These are phyloP conservation scores for Chaetomium sp. DNA, from an alignment of 2,329 filamentous ascomycete genomes.

Conservation along the genomic window DNA sequence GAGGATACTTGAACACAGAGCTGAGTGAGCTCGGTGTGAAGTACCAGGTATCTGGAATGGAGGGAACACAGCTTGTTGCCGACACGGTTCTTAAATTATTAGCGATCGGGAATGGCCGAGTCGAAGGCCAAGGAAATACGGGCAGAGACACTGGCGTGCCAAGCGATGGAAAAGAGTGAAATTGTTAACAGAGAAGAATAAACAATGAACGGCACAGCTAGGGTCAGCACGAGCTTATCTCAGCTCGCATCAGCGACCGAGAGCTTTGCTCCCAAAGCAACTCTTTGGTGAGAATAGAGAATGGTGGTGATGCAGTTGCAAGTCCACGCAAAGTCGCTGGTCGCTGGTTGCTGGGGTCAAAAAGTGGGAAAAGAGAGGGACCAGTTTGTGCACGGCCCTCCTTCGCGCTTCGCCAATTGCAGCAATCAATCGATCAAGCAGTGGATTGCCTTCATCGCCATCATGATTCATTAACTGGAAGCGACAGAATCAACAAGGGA, in stretches of 20 bases:
- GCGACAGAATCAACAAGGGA: neutral
- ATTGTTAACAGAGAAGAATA: neutral
- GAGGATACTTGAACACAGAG: neutral
- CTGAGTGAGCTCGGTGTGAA: neutral
- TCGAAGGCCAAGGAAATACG: neutral
- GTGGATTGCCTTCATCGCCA: neutral
- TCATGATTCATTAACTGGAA: neutral
- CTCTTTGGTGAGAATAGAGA: neutral
- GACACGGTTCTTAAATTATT: neutral
- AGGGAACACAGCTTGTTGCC: slow-evolving; percentile 14
- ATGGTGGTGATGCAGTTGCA: neutral
- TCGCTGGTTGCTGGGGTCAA: slow-evolving; percentile 1
- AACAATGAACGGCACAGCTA: slow-evolving; percentile 1
- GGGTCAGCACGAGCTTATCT: neutral
- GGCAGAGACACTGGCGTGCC: neutral
- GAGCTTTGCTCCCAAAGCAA: neutral
- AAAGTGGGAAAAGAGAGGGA: neutral
- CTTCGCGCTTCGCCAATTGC: slow-evolving; percentile 17
- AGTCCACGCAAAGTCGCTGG: neutral
- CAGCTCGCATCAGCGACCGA: neutral
- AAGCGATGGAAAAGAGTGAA: slow-evolving; percentile 2
- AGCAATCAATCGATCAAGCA: slow-evolving; percentile 8
- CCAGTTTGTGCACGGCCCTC: slow-evolving; percentile 12
- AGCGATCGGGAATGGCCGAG: neutral
- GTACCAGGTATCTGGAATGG: neutral